phyloP scores from a whole-genome alignment of 257 asterid genomes.

The Cruciata laevipes region DNA sequence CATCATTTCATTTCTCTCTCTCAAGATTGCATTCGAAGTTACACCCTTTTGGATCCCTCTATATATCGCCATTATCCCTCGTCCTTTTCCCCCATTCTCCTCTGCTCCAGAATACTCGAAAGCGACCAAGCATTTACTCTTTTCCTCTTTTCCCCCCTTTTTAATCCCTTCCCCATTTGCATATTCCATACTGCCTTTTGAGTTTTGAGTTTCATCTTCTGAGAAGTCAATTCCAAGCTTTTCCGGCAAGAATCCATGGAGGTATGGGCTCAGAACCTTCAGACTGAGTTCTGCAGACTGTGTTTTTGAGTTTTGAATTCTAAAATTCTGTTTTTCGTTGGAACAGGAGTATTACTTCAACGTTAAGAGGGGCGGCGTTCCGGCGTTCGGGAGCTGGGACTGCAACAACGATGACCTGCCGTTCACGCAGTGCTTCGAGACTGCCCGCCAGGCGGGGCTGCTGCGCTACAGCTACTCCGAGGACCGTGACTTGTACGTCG shows the following conservation, averaged over 20 bases:
- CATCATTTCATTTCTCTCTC: constrained; percentile 14
- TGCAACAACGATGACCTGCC: constrained; percentile 38
- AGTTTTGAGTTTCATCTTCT: background rate
- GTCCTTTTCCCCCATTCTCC: background rate
- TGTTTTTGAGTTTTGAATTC: background rate
- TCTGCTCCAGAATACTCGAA: background rate
- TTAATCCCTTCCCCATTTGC: background rate
- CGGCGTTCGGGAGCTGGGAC: constrained; percentile 91
- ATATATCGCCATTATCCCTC: background rate
- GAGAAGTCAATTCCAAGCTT: background rate
- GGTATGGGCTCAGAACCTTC: background rate
- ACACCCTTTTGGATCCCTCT: constrained; percentile 4
- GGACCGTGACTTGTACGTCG: constrained; percentile 68
- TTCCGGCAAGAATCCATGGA: background rate
- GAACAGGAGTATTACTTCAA: constrained; percentile 37
- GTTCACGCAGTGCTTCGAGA: constrained; percentile 71
- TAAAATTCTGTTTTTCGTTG: background rate
- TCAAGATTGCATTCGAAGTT: constrained; percentile 23
- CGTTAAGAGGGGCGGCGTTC: constrained; percentile 48
- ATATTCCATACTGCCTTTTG: background rate
- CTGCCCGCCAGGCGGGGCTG: constrained; percentile 46
- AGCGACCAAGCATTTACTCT: background rate
- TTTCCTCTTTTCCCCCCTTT: background rate
- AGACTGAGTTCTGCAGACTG: background rate
- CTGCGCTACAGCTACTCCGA: constrained; percentile 46